Conservation (phyloP, 2,329 filamentous ascomycete species). For the Paraphoma sp. region DNA sequence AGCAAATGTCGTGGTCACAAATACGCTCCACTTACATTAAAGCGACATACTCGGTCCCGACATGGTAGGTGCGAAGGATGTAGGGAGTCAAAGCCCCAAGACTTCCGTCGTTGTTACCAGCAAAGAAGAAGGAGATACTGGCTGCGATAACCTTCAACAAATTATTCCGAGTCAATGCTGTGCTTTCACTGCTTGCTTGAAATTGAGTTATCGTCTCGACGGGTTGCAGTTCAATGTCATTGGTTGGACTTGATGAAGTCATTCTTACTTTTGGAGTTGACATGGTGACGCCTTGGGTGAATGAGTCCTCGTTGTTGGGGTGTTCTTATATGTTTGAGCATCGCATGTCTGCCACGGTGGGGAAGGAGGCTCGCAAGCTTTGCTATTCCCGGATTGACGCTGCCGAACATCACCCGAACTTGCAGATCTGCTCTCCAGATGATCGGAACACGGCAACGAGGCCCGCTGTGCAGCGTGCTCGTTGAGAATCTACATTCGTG, state of each 20-base stretch:
- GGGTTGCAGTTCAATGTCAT: neutral
- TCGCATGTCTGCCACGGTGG: neutral
- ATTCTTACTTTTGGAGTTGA: no score
- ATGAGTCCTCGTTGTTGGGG: no score
- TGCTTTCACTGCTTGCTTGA: conserved; percentile 2
- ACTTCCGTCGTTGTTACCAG: conserved; percentile 70
- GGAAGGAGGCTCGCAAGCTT: neutral
- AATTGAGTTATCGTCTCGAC: neutral
- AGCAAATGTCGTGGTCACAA: neutral
- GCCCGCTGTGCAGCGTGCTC: no score
- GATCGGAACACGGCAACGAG: neutral
- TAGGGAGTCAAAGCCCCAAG: conserved; percentile 69
- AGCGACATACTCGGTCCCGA: conserved; percentile 55
- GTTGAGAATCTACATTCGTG: no score
- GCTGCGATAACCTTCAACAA: conserved; percentile 55
- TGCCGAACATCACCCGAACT: neutral
- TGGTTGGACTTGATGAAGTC: no score
- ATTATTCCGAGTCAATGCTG: conserved; percentile 10
- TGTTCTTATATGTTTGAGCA: no score
- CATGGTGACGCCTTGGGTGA: no score
- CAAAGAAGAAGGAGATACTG: conserved; percentile 69
- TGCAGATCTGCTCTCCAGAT: no score
- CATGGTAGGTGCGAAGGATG: conserved; percentile 62
- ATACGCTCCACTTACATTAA: conserved; percentile 41
- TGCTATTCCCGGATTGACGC: neutral